These are phyloP conservation scores for Penicillium lividum DNA, from an alignment of 495 filamentous ascomycete species.

Conservation along the genomic window DNA sequence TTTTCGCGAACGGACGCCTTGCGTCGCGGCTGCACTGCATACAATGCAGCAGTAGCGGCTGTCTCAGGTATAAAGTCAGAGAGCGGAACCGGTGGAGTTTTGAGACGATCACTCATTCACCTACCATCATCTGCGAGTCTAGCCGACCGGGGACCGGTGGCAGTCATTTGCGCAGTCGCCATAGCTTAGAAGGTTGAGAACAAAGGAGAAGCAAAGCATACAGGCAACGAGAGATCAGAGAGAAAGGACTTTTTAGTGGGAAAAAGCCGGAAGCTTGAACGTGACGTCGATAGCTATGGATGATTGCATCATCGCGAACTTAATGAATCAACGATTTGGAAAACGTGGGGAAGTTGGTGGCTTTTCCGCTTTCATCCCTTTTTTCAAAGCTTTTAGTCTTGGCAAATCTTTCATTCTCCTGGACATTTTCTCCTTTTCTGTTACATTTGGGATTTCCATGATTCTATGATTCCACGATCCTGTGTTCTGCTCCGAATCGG, in stretches of 20 bases:
- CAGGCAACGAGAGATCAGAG: background rate
- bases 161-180: constrained; percentile 33
- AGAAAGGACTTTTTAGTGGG: background rate
- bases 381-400: background rate
- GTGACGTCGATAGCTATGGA: constrained; percentile 7
- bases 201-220: background rate
- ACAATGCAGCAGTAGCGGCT: constrained; percentile 57
- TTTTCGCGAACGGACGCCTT: constrained; percentile 39
- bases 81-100: constrained; percentile 5
- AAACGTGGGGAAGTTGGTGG: background rate
- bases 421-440: background rate
- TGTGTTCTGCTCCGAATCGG: no score
- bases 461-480: background rate
- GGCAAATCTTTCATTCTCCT: background rate
- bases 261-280: background rate
- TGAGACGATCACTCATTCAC: constrained; percentile 14
- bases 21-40: constrained; percentile 48
- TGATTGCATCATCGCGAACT: constrained; percentile 13
- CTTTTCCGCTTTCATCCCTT: constrained; percentile 2
- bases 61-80: constrained; percentile 23
- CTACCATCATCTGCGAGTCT: constrained; percentile 48
- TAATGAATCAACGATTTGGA: constrained; percentile 8
- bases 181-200: constrained; percentile 14
- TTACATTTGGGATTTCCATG: background rate
- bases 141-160: constrained; percentile 31